A percentile compares a stretch with the other conserved stretches of the same genome.
These are phyloP conservation scores for Astrothelium subdiscretum DNA, from an alignment of 495 filamentous ascomycete genomes.

Conservation along the genomic window DNA sequence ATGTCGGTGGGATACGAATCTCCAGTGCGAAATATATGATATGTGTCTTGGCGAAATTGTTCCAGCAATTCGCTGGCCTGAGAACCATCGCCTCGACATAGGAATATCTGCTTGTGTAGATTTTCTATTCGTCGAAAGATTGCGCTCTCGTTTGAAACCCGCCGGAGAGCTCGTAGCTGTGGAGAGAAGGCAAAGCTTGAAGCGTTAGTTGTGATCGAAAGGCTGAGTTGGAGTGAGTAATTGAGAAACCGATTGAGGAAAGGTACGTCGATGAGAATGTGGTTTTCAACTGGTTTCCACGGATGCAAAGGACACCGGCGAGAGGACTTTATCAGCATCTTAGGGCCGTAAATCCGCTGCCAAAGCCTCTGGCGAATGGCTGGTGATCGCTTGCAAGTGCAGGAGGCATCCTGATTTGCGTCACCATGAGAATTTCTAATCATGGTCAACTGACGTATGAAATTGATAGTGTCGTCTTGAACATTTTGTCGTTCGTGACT, in stretches of 20 bases:
- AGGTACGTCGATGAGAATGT: background rate
- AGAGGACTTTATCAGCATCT: background rate
- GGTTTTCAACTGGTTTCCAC: background rate
- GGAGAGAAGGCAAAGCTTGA: background rate
- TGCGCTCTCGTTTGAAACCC: background rate
- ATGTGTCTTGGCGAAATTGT: background rate
- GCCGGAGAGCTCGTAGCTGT: background rate
- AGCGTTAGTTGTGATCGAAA: background rate
- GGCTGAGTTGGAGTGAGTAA: background rate
- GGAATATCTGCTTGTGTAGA: too few relatives aligned
- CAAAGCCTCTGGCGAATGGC: background rate
- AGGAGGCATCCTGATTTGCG: background rate
- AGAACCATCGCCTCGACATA: too few relatives aligned
- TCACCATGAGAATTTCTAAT: background rate
- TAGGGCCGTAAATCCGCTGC: background rate
- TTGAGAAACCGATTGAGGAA: background rate
- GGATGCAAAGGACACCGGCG: background rate
- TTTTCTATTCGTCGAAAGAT: background rate
- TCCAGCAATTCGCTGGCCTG: background rate
- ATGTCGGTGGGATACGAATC: background rate
- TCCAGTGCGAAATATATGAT: background rate
- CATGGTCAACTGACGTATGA: background rate
- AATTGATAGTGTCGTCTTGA: background rate
- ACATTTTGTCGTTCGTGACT: background rate
- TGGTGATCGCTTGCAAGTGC: background rate